Conservation (phyloP, 768 basidiomycete genomes). For the Boletales sp. region DNA sequence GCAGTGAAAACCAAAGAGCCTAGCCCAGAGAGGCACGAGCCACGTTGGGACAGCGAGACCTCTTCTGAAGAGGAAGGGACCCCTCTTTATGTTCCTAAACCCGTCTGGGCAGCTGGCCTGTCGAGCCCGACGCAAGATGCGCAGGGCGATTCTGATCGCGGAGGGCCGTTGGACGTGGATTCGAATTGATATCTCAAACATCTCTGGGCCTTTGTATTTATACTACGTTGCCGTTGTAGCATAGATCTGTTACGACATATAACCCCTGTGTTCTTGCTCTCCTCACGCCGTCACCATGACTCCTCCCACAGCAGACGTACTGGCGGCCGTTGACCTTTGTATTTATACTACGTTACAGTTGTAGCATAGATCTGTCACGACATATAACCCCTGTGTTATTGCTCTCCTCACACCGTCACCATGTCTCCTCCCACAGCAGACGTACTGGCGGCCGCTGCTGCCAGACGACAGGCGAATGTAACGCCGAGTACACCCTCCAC, state of each 20-base stretch:
- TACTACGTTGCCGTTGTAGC: no score
- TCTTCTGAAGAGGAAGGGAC: constrained; percentile 47
- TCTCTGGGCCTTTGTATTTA: background rate
- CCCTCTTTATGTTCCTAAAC: constrained; percentile 13
- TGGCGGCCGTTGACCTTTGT: no score
- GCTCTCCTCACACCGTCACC: background rate
- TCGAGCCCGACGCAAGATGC: constrained; percentile 4
- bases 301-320: constrained; percentile 15
- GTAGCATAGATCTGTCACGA: background rate
- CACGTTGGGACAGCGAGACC: constrained; percentile 57
- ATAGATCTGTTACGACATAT: background rate
- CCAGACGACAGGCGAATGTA: constrained; percentile 17
- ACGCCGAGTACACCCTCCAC: background rate
- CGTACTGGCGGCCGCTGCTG: constrained; percentile 27
- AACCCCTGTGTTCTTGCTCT: constrained; percentile 15
- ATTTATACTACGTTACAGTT: background rate
- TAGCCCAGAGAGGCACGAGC: constrained; percentile 32
- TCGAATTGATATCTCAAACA: constrained; percentile 12
- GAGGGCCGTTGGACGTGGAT: constrained; percentile 18
- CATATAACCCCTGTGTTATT: constrained; percentile 17
- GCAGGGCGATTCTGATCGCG: constrained; percentile 17
- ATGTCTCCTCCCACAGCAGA: constrained; percentile 20
- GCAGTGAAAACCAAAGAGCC: constrained; percentile 23
- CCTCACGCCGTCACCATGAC: constrained; percentile 11
- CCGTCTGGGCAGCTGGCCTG: constrained; percentile 5